These are phyloP conservation scores for Oidiodendron maius DNA, from an alignment of 495 filamentous ascomycete genomes.

Conservation along the genomic window DNA sequence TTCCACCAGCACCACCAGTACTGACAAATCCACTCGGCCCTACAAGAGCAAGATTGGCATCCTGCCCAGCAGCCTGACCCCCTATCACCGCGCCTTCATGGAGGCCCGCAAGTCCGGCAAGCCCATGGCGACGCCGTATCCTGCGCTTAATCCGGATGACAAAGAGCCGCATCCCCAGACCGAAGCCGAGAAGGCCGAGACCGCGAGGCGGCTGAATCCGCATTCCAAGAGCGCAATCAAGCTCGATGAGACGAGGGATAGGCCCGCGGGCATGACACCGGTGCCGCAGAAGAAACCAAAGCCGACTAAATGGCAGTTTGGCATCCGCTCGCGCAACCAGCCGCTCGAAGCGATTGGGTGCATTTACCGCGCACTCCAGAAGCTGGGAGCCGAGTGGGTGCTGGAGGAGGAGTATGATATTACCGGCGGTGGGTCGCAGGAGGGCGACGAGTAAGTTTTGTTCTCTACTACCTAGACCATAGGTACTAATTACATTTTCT, in stretches of 20 bases:
- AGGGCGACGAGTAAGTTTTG: slow-evolving; percentile 15
- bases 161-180: slow-evolving; percentile 48
- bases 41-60: slow-evolving; percentile 81
- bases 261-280: slow-evolving; percentile 60
- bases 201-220: slow-evolving; percentile 69
- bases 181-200: slow-evolving; percentile 69
- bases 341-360: slow-evolving; percentile 90
- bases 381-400: slow-evolving; percentile 84
- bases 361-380: slow-evolving; percentile 82
- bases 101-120: slow-evolving; percentile 53
- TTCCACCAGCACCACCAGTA: slow-evolving; percentile 19
- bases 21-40: slow-evolving; percentile 38
- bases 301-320: slow-evolving; percentile 92
- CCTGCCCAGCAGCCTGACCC: slow-evolving; percentile 80
- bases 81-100: slow-evolving; percentile 87
- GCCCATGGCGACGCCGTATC: slow-evolving; percentile 29
- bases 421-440: slow-evolving; percentile 3
- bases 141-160: slow-evolving; percentile 36
- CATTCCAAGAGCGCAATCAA: slow-evolving; percentile 59
- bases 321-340: slow-evolving; percentile 87
- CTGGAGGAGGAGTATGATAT: slow-evolving; percentile 46
- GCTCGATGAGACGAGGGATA: slow-evolving; percentile 54
- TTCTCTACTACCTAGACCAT: background rate
- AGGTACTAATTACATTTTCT: slow-evolving; percentile 5
- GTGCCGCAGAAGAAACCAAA: slow-evolving; percentile 58